Conservation (phyloP, 2,329 filamentous ascomycete genomes). For the Botryotinia calthae region DNA sequence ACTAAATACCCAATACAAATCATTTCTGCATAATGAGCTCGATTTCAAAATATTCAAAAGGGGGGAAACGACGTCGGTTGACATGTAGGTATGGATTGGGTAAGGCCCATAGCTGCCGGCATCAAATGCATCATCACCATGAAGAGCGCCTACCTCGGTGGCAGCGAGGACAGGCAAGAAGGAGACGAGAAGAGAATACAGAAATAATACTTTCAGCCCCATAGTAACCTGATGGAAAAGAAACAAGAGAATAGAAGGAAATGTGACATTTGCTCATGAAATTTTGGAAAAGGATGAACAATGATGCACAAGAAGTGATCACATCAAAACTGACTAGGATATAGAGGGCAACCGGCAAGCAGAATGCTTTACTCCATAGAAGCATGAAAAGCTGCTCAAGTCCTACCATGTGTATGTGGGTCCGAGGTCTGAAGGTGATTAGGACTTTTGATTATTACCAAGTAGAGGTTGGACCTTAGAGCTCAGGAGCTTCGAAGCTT, state of each 20-base stretch:
- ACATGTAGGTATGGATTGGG: slow-evolving; percentile 40
- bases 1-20: slow-evolving; percentile 43
- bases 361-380: not conserved
- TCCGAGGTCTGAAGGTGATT: not conserved
- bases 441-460: not conserved
- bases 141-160: slow-evolving; percentile 12
- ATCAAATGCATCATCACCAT: slow-evolving; percentile 38
- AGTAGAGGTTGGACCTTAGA: not conserved
- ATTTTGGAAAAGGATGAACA: not conserved
- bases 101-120: slow-evolving; percentile 39
- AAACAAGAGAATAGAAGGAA: not conserved
- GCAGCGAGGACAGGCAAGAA: not conserved
- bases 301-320: not conserved
- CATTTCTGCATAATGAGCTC: slow-evolving; percentile 42
- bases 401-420: not conserved
- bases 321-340: slow-evolving; percentile 2
- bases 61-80: slow-evolving; percentile 40
- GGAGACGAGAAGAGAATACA: slow-evolving; percentile 2
- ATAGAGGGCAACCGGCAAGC: not conserved
- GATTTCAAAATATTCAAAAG: slow-evolving; percentile 37
- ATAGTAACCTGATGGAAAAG: slow-evolving; percentile 2
- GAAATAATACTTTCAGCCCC: not conserved
- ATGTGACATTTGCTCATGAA: not conserved
- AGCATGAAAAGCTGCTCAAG: not conserved
- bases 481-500: not conserved